These are phyloP conservation scores for Lasiodiplodia sp. DNA, from an alignment of 2,329 filamentous ascomycete species.

Conservation along the genomic window DNA sequence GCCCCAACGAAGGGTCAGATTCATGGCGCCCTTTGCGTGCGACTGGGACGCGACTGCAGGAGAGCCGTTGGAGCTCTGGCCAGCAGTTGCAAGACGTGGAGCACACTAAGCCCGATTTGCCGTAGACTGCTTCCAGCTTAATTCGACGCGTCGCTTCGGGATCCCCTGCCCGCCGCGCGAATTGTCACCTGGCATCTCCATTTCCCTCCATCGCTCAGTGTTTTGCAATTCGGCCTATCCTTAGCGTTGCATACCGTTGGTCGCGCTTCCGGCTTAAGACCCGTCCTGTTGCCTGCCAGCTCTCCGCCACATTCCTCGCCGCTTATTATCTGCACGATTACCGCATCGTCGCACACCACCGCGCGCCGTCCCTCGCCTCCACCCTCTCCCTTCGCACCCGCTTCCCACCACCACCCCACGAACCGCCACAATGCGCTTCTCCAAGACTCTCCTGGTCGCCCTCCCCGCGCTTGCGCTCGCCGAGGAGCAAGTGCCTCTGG, in stretches of 20 bases:
- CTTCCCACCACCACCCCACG: conserved; percentile 1
- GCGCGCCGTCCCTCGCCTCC: conserved; percentile 20
- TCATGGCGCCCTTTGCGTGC: not conserved
- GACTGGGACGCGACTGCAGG: not conserved
- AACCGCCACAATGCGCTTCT: conserved; percentile 27
- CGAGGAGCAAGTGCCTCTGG: conserved; percentile 66
- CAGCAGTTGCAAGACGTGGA: conserved; percentile 11
- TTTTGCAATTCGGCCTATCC: conserved; percentile 20
- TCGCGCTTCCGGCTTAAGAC: conserved; percentile 10
- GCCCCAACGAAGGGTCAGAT: not conserved
- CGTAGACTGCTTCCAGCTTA: conserved; percentile 17
- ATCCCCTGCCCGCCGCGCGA: conserved; percentile 20
- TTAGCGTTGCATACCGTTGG: conserved; percentile 19
- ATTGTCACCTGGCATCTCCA: conserved; percentile 24
- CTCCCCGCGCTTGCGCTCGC: conserved; percentile 58
- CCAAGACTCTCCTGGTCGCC: conserved; percentile 57
- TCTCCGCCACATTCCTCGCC: conserved; percentile 16
- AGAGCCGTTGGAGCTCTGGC: conserved; percentile 5
- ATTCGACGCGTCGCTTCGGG: conserved; percentile 27
- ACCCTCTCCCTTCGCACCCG: conserved; percentile 5
- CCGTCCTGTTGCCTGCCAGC: conserved; percentile 9
- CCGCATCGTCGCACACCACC: conserved; percentile 28
- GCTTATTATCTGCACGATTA: conserved; percentile 30
- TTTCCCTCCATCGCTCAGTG: conserved; percentile 7
- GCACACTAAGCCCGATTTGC: conserved; percentile 9